Conservation (phyloP, 371 early-diverging fungal genomes). For the Mortierella sp. region DNA sequence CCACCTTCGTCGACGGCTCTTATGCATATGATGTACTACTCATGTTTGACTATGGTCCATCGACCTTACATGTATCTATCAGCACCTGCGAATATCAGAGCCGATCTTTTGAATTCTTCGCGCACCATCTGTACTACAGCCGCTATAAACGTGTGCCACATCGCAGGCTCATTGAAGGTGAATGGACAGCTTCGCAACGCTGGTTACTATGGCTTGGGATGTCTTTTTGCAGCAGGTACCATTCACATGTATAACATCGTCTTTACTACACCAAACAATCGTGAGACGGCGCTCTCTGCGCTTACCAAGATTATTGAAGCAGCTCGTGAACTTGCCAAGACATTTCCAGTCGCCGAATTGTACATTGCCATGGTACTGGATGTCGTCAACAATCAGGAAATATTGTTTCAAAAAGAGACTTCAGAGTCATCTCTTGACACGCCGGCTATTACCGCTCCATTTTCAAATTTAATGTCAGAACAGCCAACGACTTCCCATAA, state of each 20-base stretch:
- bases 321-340: conserved; percentile 54
- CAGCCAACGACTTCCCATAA: conserved; percentile 50
- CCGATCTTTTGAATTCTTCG: conserved; percentile 53
- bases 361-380: conserved; percentile 52
- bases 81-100: conserved; percentile 49
- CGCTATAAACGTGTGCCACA: conserved; percentile 54
- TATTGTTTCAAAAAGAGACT: conserved; percentile 48
- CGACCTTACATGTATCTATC: conserved; percentile 54
- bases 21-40: conserved; percentile 58
- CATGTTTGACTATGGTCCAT: conserved; percentile 51
- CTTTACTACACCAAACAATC: conserved; percentile 47
- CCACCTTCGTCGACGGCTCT: conserved; percentile 52
- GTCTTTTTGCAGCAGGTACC: conserved; percentile 53
- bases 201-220: conserved; percentile 55
- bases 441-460: conserved; percentile 52
- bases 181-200: conserved; percentile 55
- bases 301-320: conserved; percentile 56
- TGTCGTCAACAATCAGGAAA: conserved; percentile 50
- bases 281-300: conserved; percentile 52
- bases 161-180: conserved; percentile 54
- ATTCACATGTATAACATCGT: conserved; percentile 56
- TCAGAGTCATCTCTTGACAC: conserved; percentile 53
- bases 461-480: conserved; percentile 46
- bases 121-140: conserved; percentile 55
- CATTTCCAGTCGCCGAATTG: conserved; percentile 55